Evolutionary conservation across 106 monocot genomes (phyloP), one percentile per base, ranked within the genome.

Genomic region (Cymbidium sinense): DNA sequence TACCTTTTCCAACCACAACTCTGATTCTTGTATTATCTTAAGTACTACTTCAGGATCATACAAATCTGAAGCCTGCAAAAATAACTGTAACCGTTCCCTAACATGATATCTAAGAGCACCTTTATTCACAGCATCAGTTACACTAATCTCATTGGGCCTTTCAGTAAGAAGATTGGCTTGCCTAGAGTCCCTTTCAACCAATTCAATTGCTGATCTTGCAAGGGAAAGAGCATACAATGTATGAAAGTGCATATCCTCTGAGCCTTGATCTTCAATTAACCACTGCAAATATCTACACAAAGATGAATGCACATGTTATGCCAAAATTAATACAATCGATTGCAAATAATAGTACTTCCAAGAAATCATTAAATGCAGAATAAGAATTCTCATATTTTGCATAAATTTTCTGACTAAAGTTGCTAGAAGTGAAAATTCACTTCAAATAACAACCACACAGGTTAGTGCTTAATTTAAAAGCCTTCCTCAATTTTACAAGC

Each of bases 1-100:
- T 18, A 96, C 96, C 96, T 96, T 96, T 88, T 96, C 96, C 20
- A 93, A 76, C 96, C 96, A 98, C 81, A 98, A 78, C 64, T 98
- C 90, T 76, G 94, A 84, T 52, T 81, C 88, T 87, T 86, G 86
- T 29, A 98, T 85, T 70, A 98, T 77, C 80, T 89, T 75, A 77
- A 99, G 92, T 77, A 99, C 89, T 79, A 93, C 86, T 81, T 99
- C 87, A 44, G 99, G 88, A 86, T 99, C 95, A 91, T 93, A 99
- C 84, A 95, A 87, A 69, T 95, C 92, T 64, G 99, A 99, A 62
- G 86, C 83, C 69, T 95, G 87, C 69, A 99, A 85, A 85, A 95
- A 95, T 47, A 88, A 75, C 80, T 95, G 99, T 76, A 99, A 79
- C 70, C 76, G 95, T 77, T 95, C 90, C 83, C 99, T 91, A 31